phyloP scores from a whole-genome alignment of 2,329 filamentous ascomycete genomes.

The Xylariaceae sp. region DNA sequence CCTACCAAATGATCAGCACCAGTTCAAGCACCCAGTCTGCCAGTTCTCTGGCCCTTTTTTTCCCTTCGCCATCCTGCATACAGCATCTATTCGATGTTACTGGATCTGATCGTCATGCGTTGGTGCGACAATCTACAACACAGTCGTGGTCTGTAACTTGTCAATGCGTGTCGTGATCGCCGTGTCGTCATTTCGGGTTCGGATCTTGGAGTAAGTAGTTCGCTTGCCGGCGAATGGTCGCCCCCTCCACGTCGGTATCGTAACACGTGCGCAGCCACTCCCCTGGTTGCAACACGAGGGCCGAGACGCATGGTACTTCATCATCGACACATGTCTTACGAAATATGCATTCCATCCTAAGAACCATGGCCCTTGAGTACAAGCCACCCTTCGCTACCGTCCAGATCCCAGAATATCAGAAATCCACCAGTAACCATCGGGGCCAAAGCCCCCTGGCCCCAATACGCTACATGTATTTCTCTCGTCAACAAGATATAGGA shows the following conservation, averaged over 20 bases:
- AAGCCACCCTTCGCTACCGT: too few species aligned
- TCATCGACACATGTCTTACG: constrained; percentile 1
- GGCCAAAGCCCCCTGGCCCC: too few species aligned
- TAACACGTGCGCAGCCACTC: constrained; percentile 9
- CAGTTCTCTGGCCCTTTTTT: constrained; percentile 7
- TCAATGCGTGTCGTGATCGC: too few species aligned
- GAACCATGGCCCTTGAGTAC: too few species aligned
- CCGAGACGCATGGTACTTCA: constrained; percentile 26
- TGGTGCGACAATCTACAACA: not conserved
- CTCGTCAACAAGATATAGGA: too few species aligned
- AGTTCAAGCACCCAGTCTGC: constrained; percentile 5
- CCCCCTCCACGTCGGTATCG: not conserved
- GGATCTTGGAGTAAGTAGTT: too few species aligned
- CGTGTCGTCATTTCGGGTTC: not conserved
- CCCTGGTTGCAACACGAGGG: constrained; percentile 3
- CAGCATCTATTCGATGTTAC: constrained; percentile 2
- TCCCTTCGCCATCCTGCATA: constrained; percentile 6
- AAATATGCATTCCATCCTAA: too few species aligned
- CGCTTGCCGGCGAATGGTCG: not conserved
- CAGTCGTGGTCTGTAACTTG: too few species aligned
- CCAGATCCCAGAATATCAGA: too few species aligned
- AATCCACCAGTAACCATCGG: too few species aligned
- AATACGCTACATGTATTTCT: too few species aligned
- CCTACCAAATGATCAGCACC: not conserved
- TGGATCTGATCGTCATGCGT: not conserved